These are phyloP conservation scores for Trifolium subterraneum DNA, from an alignment of 306 rosid species.

Conservation along the genomic window DNA sequence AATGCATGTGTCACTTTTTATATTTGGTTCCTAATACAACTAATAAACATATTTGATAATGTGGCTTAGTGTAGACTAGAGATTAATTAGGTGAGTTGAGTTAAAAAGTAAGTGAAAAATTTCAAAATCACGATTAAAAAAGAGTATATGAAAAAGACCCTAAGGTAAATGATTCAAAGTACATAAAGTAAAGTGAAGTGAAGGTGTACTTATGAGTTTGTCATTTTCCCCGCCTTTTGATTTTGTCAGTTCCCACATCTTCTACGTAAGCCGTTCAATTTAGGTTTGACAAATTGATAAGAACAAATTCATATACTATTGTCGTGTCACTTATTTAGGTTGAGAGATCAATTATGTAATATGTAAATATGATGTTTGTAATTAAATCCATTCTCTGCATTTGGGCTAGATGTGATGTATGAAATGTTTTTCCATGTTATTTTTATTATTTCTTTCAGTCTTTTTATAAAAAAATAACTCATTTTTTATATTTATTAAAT, in stretches of 20 bases:
- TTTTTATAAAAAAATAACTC: too few species aligned
- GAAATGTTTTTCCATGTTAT: too few species aligned
- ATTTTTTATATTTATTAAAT: too few species aligned
- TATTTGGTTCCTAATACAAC: neutral
- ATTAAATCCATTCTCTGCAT: too few species aligned
- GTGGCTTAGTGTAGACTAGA: neutral
- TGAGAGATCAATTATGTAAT: too few species aligned
- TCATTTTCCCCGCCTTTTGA: neutral
- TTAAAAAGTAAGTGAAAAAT: neutral
- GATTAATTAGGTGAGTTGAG: neutral
- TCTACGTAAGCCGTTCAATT: neutral
- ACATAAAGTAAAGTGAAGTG: neutral
- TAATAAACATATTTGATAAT: neutral
- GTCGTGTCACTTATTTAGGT: neutral
- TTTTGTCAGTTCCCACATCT: neutral
- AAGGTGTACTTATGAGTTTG: neutral
- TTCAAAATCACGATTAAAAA: neutral
- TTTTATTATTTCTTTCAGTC: too few species aligned
- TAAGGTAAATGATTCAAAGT: slow-evolving; percentile 1
- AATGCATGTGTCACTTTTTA: slow-evolving; percentile 35
- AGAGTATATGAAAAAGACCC: neutral
- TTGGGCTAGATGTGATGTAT: too few species aligned
- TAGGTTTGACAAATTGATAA: neutral
- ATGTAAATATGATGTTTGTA: too few species aligned
- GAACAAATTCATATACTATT: neutral